These are phyloP conservation scores for Boletus hoseneyae DNA, from an alignment of 1,284 basidiomycete genomes.

Conservation along the genomic window DNA sequence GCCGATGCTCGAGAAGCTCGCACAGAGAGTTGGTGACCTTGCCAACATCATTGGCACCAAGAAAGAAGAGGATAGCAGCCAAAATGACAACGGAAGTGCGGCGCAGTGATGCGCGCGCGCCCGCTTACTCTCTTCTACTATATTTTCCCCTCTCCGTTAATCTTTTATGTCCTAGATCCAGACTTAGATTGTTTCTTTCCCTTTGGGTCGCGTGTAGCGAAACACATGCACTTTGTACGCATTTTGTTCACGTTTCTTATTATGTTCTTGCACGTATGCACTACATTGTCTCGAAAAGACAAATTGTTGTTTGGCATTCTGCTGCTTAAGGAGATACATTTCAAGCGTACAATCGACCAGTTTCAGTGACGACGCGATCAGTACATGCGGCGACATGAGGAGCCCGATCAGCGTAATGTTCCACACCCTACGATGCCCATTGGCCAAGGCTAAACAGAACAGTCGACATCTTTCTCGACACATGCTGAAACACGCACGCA, in stretches of 20 bases:
- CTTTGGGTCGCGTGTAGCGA: constrained; percentile 12
- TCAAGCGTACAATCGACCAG: constrained; percentile 8
- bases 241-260: constrained; percentile 15
- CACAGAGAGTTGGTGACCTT: constrained; percentile 29
- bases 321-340: background rate
- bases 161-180: constrained; percentile 27
- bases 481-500: background rate
- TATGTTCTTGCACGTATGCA: constrained; percentile 17
- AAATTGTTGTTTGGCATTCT: background rate
- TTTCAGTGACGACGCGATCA: constrained; percentile 1
- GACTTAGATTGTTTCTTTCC: constrained; percentile 24
- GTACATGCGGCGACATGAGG: constrained; percentile 9
- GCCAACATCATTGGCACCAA: constrained; percentile 26
- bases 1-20: constrained; percentile 49
- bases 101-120: constrained; percentile 5
- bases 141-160: constrained; percentile 17
- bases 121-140: constrained; percentile 5
- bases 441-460: constrained; percentile 5
- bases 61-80: constrained; percentile 24
- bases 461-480: background rate
- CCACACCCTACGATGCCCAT: background rate
- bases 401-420: background rate
- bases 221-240: constrained; percentile 22
- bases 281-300: constrained; percentile 8
- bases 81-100: constrained; percentile 14